Evolutionary conservation across 345 rosid species (phyloP), one percentile per base, ranked within the genome.

Genomic region (Acer yangbiense): DNA sequence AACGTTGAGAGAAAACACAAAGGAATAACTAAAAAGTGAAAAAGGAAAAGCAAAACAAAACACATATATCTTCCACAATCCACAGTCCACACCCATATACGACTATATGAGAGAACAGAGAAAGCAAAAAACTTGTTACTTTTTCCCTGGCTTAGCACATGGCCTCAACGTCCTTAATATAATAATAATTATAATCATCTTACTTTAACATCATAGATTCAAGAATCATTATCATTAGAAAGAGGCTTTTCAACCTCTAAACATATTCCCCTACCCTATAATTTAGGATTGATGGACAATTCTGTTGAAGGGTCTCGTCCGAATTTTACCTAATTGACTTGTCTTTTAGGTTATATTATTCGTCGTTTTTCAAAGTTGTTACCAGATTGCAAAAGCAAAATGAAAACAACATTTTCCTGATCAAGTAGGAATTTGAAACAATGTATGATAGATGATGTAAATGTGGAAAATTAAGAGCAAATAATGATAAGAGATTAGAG

Each of bases 91-190:
- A 35, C 6, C 39, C 39, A 35, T 35, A 4, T 35, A 35, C 0
- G 39, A 35, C 39, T 35, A 35, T 78, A 58, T 77, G 41, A 79
- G 41, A 79, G 79, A 78, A 81, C 52, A 79, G 82, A 75, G 71
- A 79, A 79, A 79, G 82, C 61, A 69, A 79, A 76, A 66, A 43
- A 8, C 5, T 12, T 18, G 61, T 60, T 46, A 70, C 80, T 80
- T 83, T 84, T 82, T 82, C 77, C 76, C 86, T 74, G 76, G 76
- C 79, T 72, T 8, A 67, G 89, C 93, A 87, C 93, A 87, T 89
- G 93, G 88, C 78, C 86, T 80, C 88, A 72, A 84, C 92, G 41
- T 71, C 35, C 35, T 60, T 58, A 11, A 67, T 66, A 73, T 79
- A 75, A 46, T 67, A 70, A 76, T 60, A 20, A 58, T 58, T 4